Evolutionary conservation across 176 grass and related monocot genomes (phyloP).

Genomic region (sorghum (Sorghum bicolor)): Sorghum_bicolor_NCBIv3 NC_012870.2:25498001-25498500

Average conservation of each 20-base stretch:
- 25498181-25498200: not conserved
- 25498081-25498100: conserved; percentile 21
- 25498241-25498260: not conserved
- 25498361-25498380: conserved; percentile 30
- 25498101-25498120: conserved; percentile 20
- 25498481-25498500: not conserved
- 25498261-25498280: not conserved
- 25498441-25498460: conserved; percentile 24
- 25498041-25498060: not conserved
- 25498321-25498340: not conserved
- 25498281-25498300: conserved; percentile 32
- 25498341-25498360: not conserved
- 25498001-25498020: not conserved
- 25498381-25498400: not conserved
- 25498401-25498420: conserved; percentile 36
- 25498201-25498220: conserved; percentile 19
- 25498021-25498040: conserved; percentile 7
- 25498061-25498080: not conserved
- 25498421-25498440: conserved; percentile 29
- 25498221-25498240: not conserved
- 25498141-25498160: conserved; percentile 22
- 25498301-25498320: conserved; percentile 24
- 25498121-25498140: conserved; percentile 30
- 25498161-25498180: not conserved
- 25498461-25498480: conserved; percentile 29